A percentile compares a stretch with the other conserved stretches of the same genome.
Conservation (phyloP, 2,329 filamentous ascomycete species). For the Clonostachys chloroleuca region DNA sequence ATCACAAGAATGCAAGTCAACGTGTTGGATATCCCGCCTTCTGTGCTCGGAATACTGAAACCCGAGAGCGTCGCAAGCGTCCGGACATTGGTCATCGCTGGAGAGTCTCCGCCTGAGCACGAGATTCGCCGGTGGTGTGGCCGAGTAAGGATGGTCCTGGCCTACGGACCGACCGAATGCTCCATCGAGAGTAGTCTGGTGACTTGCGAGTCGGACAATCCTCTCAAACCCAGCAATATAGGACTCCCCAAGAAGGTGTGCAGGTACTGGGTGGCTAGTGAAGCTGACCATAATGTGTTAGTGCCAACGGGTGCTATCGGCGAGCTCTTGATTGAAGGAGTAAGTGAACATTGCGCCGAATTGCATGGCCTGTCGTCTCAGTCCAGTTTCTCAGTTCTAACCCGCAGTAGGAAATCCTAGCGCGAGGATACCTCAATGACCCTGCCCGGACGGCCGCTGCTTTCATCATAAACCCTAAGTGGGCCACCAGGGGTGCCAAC, state of each 20-base stretch:
- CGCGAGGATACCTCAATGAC: constrained; percentile 49
- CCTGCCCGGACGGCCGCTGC: constrained; percentile 39
- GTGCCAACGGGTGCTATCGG: constrained; percentile 18
- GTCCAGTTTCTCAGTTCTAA: too few relatives aligned
- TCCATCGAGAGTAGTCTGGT: background rate
- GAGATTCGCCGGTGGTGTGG: background rate
- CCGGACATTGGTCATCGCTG: background rate
- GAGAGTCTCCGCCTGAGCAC: background rate
- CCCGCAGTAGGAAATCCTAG: too few relatives aligned
- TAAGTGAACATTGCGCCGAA: too few relatives aligned
- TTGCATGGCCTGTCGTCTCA: too few relatives aligned
- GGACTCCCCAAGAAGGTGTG: constrained; percentile 1
- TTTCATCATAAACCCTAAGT: constrained; percentile 43
- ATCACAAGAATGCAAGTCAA: constrained; percentile 8
- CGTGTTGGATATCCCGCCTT: constrained; percentile 9
- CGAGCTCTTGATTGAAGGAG: constrained; percentile 41
- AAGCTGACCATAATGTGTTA: constrained; percentile 6
- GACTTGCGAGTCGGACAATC: background rate
- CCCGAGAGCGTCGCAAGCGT: background rate
- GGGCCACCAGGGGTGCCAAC: constrained; percentile 27
- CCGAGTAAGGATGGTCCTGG: background rate
- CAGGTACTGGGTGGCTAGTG: constrained; percentile 7
- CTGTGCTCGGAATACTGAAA: background rate
- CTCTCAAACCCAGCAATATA: constrained; percentile 3
- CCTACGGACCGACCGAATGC: background rate